Conservation (phyloP, 129 eudicot genomes). For the Mikania micrantha region DNA sequence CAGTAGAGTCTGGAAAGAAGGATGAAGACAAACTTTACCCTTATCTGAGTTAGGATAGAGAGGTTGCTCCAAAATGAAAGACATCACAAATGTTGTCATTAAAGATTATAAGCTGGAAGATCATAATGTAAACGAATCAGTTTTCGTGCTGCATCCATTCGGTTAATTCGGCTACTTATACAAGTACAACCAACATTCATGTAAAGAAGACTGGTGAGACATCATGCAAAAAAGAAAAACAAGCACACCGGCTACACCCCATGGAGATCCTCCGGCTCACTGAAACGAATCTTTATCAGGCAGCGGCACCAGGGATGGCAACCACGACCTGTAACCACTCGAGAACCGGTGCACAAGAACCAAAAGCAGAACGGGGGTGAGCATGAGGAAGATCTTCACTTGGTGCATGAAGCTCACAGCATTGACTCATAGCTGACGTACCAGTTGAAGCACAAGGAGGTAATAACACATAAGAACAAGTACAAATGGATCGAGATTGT, state of each 20-base stretch:
- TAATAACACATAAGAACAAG: conserved; percentile 37
- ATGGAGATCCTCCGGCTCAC: conserved; percentile 64
- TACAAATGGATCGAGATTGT: conserved; percentile 54
- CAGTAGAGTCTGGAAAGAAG: too few species aligned
- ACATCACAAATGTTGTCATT: neutral
- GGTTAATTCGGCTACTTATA: too few species aligned
- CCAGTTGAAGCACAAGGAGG: conserved; percentile 53
- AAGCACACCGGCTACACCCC: conserved; percentile 59
- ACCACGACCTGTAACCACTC: conserved; percentile 25
- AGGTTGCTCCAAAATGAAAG: too few species aligned
- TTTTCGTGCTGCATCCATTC: too few species aligned
- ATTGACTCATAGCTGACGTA: conserved; percentile 57
- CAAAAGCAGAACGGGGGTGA: conserved; percentile 51
- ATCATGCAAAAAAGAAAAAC: conserved; percentile 54
- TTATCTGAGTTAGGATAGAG: too few species aligned
- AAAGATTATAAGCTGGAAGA: conserved; percentile 6
- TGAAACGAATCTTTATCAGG: conserved; percentile 61
- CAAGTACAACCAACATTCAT: conserved; percentile 70
- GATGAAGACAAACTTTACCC: too few species aligned
- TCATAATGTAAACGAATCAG: neutral
- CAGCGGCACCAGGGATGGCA: conserved; percentile 33
- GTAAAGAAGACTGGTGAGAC: conserved; percentile 43
- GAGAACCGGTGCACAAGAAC: conserved; percentile 57
- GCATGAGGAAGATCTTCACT: conserved; percentile 44
- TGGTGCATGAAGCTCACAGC: conserved; percentile 38